Evolutionary conservation across 2,329 filamentous ascomycete species (phyloP).

Genomic region (Metarhizium robertsii): DNA sequence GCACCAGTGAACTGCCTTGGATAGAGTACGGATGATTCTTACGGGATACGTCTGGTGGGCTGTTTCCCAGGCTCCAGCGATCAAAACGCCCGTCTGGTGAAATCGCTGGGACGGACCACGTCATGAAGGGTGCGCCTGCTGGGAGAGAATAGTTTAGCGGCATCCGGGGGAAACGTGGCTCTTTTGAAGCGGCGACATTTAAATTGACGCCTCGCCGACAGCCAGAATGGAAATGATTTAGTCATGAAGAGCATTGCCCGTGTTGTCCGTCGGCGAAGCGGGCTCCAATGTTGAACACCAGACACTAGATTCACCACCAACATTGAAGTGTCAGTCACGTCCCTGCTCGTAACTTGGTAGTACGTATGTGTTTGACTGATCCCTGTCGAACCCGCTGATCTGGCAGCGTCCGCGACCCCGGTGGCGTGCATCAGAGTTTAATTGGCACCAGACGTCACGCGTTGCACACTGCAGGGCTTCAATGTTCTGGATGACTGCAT

Average conservation of each 20-base stretch:
- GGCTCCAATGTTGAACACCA: too few relatives aligned
- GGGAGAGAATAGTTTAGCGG: not conserved
- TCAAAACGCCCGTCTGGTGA: not conserved
- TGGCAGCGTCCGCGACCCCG: too few relatives aligned
- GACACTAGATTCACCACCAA: too few relatives aligned
- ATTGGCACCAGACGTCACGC: constrained; percentile 1
- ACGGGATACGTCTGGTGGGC: not conserved
- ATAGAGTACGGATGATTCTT: not conserved
- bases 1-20: too few relatives aligned
- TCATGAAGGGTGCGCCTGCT: not conserved
- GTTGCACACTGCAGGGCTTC: not conserved
- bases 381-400: too few relatives aligned
- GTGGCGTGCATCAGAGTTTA: not conserved
- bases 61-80: not conserved
- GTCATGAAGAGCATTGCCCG: too few relatives aligned
- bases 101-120: not conserved
- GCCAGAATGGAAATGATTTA: not conserved
- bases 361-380: too few relatives aligned
- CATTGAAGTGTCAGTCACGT: too few relatives aligned
- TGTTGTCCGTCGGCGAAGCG: too few relatives aligned
- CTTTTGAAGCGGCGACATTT: not conserved
- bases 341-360: too few relatives aligned
- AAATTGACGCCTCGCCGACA: not conserved
- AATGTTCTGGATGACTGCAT: not conserved
- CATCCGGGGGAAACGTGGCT: not conserved